Conservation (phyloP, 495 filamentous ascomycete genomes). For the Parachaetomium inaequale region DNA sequence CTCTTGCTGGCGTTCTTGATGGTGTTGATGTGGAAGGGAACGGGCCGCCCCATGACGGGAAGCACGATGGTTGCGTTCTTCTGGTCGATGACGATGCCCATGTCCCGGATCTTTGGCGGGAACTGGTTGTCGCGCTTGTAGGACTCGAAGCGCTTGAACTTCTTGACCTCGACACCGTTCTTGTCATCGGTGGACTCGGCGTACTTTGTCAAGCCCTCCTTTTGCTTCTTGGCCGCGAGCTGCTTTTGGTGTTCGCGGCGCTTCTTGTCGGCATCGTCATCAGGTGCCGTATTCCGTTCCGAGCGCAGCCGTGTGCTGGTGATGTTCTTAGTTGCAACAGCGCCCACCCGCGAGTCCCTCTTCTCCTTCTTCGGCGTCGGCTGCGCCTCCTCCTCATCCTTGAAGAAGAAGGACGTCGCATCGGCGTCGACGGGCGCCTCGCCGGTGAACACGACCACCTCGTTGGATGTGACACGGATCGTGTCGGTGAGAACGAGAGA, state of each 20-base stretch:
- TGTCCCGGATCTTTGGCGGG: conserved; percentile 72
- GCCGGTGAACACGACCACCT: conserved; percentile 85
- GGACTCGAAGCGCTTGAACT: conserved; percentile 97
- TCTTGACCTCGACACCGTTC: conserved; percentile 89
- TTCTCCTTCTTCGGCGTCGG: conserved; percentile 71
- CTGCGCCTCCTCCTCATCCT: conserved; percentile 75
- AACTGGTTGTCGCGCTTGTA: conserved; percentile 98
- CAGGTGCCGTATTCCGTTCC: conserved; percentile 76
- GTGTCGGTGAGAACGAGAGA: conserved; percentile 90
- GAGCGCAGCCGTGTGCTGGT: conserved; percentile 90
- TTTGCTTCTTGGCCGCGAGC: conserved; percentile 80
- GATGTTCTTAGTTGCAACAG: conserved; percentile 85
- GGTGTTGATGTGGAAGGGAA: conserved; percentile 98
- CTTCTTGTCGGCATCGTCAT: conserved; percentile 83
- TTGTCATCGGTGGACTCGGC: conserved; percentile 73
- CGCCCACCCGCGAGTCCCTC: conserved; percentile 74
- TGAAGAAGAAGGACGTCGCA: conserved; percentile 94
- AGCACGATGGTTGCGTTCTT: conserved; percentile 88
- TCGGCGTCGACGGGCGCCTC: conserved; percentile 87
- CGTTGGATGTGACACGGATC: conserved; percentile 73
- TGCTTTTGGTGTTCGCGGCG: conserved; percentile 93
- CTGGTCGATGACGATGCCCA: conserved; percentile 82
- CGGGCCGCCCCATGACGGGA: conserved; percentile 94
- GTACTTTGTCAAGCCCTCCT: conserved; percentile 79
- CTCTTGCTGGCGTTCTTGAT: conserved; percentile 97